Conservation (phyloP, 257 asterid species). For the Salvia splendens region DNA sequence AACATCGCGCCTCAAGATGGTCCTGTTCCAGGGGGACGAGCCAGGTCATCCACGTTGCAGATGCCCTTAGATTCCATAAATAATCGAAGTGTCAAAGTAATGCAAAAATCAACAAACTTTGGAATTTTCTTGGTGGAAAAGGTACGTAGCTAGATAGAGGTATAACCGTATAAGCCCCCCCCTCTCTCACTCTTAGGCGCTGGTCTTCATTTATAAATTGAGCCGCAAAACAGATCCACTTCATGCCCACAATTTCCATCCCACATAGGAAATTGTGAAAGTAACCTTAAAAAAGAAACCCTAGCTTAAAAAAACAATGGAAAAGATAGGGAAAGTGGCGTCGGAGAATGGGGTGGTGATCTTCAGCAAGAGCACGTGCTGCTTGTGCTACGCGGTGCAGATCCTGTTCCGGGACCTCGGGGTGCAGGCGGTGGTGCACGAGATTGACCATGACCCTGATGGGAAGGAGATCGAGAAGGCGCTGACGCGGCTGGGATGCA, state of each 20-base stretch:
- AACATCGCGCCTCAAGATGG: no score
- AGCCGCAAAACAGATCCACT: slow-evolving; percentile 18
- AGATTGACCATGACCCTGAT: slow-evolving; percentile 55
- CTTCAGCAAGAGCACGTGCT: slow-evolving; percentile 72
- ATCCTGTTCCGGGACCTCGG: slow-evolving; percentile 58
- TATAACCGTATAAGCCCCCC: slow-evolving; percentile 8
- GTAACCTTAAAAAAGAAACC: slow-evolving; percentile 4
- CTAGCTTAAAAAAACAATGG: slow-evolving; percentile 38
- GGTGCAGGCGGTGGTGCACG: slow-evolving; percentile 46
- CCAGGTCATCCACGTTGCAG: no score
- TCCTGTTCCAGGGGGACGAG: no score
- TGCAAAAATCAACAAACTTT: slow-evolving; percentile 29
- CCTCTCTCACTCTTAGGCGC: slow-evolving; percentile 8
- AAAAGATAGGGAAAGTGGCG: slow-evolving; percentile 54
- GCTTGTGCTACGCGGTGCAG: slow-evolving; percentile 71
- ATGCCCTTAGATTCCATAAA: neutral
- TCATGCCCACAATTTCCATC: slow-evolving; percentile 17
- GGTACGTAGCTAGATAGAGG: no score
- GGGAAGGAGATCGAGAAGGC: slow-evolving; percentile 70
- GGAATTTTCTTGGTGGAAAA: slow-evolving; percentile 32
- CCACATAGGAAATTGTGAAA: neutral
- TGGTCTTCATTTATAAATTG: slow-evolving; percentile 39
- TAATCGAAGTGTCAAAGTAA: slow-evolving; percentile 18
- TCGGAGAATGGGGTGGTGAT: slow-evolving; percentile 66
- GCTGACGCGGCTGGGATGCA: slow-evolving; percentile 50